Evolutionary conservation across 2,329 filamentous ascomycete species (phyloP), one percentile per base, ranked within the genome.

Genomic region (Paraconiothyrium brasiliense): DNA sequence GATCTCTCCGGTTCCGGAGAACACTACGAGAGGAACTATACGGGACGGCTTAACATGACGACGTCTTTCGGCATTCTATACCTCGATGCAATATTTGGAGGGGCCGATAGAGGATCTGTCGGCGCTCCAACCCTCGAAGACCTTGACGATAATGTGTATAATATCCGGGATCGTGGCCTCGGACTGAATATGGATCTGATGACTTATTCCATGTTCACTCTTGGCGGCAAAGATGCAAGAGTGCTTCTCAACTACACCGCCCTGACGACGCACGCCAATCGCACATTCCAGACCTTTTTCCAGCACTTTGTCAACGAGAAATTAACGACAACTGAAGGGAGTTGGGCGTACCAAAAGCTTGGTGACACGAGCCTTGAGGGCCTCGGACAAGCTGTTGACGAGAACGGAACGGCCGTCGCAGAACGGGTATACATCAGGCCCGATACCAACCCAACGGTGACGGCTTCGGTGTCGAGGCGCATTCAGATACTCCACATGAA

Each of bases 121-220:
- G 20, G 20, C 20, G 20, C 20, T 20, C 20, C 20, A 20, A 3
- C 37, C 5, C 13, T 41, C 5, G 57, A 71, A 60, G 37, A 57
- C 11, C 57, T 73, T 1, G 5, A 51, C n/a, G 66, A 73, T 56
- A 69, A 71, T 35, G 66, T 64, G 0, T 77, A 67, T 56, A 68
- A 71, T 27, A 64, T 75, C 11, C 71, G 71, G 6, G 71, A 74
- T 56, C 1, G 39, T 6, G 43, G 61, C 3, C 24, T 58, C 10
- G 73, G 74, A 0, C 54, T 72, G 2, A 74, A 75, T 55, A 69
- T 74, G 70, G 71, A 76, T 44, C 64, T 76, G 9, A 75, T 76
- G 73, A 67, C 67, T 10, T 71, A 76, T 20, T 48, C 64, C 6
- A 77, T 75, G 73, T 76, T 71, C 48, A 47, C 49, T 1, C 59